Percentiles rank a stretch among this genome's conserved stretches.
These are phyloP conservation scores for Dendrobium catenatum DNA, from an alignment of 106 monocot species.

Conservation along the genomic window DNA sequence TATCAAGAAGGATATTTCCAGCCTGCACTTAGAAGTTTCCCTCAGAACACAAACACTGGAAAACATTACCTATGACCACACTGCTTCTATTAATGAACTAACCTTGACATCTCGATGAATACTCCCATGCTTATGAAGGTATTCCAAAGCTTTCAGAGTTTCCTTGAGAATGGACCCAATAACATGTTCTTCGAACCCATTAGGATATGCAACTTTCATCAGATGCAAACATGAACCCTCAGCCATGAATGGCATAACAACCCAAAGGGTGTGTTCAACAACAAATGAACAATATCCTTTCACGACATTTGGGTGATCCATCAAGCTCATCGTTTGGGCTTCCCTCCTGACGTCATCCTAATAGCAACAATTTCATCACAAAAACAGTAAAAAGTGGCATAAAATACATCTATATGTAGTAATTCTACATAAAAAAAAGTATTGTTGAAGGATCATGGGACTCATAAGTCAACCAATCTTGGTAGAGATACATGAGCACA, in stretches of 20 bases:
- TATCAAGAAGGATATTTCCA: conserved; percentile 88
- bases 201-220: conserved; percentile 87
- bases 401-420: background rate
- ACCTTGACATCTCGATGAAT: conserved; percentile 99
- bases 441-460: background rate
- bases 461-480: background rate
- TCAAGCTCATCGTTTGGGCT: conserved; percentile 94
- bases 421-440: background rate
- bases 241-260: conserved; percentile 95
- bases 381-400: background rate
- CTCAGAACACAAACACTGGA: background rate
- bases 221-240: conserved; percentile 97
- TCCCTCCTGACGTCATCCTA: conserved; percentile 91
- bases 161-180: conserved; percentile 84
- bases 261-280: conserved; percentile 84
- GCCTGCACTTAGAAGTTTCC: conserved; percentile 34
- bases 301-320: conserved; percentile 90
- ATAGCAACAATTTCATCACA: conserved; percentile 1
- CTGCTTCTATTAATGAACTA: conserved; percentile 1
- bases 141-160: conserved; percentile 89
- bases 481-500: too few relatives aligned
- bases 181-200: conserved; percentile 88
- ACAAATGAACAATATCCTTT: conserved; percentile 89
- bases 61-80: background rate
- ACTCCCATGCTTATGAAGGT: conserved; percentile 89